Percentiles rank a stretch among this genome's conserved stretches.
phyloP scores from a whole-genome alignment of 805 yeast species.

The Saturnispora kantuleensis region DNA sequence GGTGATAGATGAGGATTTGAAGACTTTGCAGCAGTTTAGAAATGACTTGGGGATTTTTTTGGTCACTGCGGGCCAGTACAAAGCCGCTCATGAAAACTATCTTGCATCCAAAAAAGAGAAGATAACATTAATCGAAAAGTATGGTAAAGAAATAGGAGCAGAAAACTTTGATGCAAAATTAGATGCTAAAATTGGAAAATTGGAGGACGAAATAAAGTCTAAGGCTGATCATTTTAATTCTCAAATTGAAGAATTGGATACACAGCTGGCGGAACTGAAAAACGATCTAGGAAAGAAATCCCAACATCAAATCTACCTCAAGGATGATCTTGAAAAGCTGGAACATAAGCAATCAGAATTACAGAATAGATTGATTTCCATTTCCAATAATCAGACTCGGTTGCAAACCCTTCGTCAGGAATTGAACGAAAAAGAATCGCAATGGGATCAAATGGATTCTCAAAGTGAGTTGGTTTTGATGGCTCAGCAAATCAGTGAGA shows the following conservation, averaged over 20 bases:
- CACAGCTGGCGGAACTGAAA: slow-evolving; percentile 15
- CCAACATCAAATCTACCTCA: slow-evolving; percentile 33
- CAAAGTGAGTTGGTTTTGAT: slow-evolving; percentile 23
- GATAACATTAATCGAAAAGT: slow-evolving; percentile 10
- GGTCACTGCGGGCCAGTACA: slow-evolving; percentile 46
- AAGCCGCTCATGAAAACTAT: slow-evolving; percentile 24
- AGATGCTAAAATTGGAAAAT: slow-evolving; percentile 7
- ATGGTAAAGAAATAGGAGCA: slow-evolving; percentile 5
- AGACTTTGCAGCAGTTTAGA: slow-evolving; percentile 19
- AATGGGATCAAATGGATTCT: slow-evolving; percentile 25
- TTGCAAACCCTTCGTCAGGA: slow-evolving; percentile 36
- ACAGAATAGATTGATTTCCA: slow-evolving; percentile 29
- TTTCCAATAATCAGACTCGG: slow-evolving; percentile 36
- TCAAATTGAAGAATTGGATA: slow-evolving; percentile 12
- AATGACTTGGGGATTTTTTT: slow-evolving; percentile 29
- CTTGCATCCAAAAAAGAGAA: slow-evolving; percentile 14
- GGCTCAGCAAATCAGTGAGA: slow-evolving; percentile 27
- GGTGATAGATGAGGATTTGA: slow-evolving; percentile 13
- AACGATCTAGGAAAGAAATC: slow-evolving; percentile 32
- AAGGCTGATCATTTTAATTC: slow-evolving; percentile 6
- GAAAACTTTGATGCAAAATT: slow-evolving; percentile 12
- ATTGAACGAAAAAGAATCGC: slow-evolving; percentile 30
- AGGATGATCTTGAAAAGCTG: slow-evolving; percentile 31
- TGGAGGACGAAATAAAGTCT: slow-evolving; percentile 4
- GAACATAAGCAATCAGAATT: slow-evolving; percentile 29